phyloP scores from a whole-genome alignment of 176 grass and related monocot species.

The Tillandsia fasciculata region DNA sequence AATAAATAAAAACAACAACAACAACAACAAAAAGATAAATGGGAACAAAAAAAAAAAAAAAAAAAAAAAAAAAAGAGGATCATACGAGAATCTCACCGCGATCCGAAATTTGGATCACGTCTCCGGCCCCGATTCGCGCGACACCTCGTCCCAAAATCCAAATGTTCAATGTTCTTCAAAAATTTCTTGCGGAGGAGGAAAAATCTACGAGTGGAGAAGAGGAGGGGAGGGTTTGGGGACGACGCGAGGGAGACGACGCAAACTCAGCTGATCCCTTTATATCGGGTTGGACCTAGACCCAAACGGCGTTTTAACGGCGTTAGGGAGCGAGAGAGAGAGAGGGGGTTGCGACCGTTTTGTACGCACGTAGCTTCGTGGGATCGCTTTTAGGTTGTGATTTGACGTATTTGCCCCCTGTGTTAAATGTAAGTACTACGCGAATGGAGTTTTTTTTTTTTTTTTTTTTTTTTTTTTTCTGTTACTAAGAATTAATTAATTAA shows the following conservation, averaged over 20 bases:
- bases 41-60: neutral
- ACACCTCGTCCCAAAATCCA: neutral
- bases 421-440: too few species aligned
- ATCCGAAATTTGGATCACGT: neutral
- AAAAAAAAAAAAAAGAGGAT: neutral
- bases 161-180: neutral
- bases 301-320: neutral
- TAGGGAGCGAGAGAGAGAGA: neutral
- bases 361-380: too few species aligned
- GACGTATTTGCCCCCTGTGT: too few species aligned
- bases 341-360: too few species aligned
- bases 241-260: neutral
- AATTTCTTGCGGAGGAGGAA: neutral
- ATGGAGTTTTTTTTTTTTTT: too few species aligned
- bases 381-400: too few species aligned
- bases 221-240: neutral
- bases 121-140: neutral
- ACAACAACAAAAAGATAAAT: too few species aligned
- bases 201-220: neutral
- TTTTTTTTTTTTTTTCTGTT: too few species aligned
- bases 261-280: neutral
- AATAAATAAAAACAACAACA: neutral
- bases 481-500: too few species aligned
- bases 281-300: neutral
- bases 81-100: neutral